A percentile compares a stretch with the other conserved stretches of the same genome.
phyloP scores from a whole-genome alignment of 148 eudicot species.

The Persicaria maculosa region DNA sequence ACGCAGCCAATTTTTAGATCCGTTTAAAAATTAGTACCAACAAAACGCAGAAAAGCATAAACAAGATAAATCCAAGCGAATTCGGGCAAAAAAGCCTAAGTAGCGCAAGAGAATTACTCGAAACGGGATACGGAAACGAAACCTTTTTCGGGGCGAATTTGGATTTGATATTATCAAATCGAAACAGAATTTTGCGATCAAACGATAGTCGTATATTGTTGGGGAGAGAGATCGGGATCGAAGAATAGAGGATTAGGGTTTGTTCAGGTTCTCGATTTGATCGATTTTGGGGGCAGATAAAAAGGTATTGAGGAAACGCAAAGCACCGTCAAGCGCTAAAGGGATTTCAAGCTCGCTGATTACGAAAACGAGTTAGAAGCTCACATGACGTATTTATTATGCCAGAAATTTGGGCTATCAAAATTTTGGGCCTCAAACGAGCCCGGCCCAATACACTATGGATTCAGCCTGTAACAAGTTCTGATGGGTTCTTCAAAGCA shows the following conservation, averaged over 20 bases:
- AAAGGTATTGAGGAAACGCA: not conserved
- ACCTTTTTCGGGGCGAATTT: not conserved
- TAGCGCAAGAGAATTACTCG: not conserved
- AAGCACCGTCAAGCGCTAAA: not conserved
- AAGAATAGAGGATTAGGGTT: constrained; percentile 5
- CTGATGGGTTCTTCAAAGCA: too few species aligned
- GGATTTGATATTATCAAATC: not conserved
- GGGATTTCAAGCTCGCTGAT: not conserved
- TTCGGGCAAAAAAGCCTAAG: not conserved
- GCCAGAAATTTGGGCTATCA: not conserved
- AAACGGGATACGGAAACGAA: not conserved
- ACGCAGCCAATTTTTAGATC: not conserved
- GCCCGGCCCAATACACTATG: not conserved
- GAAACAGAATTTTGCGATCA: not conserved
- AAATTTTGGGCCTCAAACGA: not conserved
- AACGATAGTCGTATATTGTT: not conserved
- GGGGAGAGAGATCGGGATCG: not conserved
- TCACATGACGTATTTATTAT: not conserved
- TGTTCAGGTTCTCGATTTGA: constrained; percentile 10
- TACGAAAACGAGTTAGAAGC: not conserved
- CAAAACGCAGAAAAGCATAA: not conserved
- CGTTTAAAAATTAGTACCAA: not conserved
- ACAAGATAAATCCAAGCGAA: not conserved
- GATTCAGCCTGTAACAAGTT: not conserved
- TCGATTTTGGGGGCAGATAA: not conserved